A percentile compares a stretch with the other conserved stretches of the same genome.
Conservation (phyloP, 179 eudicot species). For the Beta lomatogona region DNA sequence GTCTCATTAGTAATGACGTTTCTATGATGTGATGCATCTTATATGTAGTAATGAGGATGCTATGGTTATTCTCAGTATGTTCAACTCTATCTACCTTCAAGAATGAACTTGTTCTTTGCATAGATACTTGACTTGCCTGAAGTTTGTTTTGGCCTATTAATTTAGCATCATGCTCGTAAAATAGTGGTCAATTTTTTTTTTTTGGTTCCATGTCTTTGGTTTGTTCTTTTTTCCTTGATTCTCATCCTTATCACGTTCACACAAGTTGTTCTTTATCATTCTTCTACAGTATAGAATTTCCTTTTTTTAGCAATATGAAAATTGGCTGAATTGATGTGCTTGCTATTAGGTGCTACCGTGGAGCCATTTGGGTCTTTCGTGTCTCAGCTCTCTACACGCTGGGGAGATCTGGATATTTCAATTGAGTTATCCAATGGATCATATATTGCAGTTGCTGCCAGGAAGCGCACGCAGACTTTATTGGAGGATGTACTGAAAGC, state of each 20-base stretch:
- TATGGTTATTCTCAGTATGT: not conserved
- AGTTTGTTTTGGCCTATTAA: not conserved
- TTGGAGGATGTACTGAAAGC: slow-evolving; percentile 62
- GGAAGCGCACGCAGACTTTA: slow-evolving; percentile 63
- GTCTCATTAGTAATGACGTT: not conserved
- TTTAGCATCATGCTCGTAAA: not conserved
- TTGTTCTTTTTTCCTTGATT: not conserved
- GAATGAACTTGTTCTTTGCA: not conserved
- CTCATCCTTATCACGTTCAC: slow-evolving; percentile 4
- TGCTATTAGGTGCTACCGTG: slow-evolving; percentile 85
- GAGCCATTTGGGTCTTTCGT: slow-evolving; percentile 97
- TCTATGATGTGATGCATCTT: not conserved
- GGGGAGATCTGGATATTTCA: slow-evolving; percentile 96
- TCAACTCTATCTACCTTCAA: not conserved
- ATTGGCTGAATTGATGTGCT: not conserved
- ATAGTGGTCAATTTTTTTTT: not conserved
- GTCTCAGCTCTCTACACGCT: slow-evolving; percentile 83
- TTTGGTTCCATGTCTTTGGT: not conserved
- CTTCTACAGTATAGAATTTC: not conserved
- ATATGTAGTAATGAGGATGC: not conserved
- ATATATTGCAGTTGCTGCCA: slow-evolving; percentile 62
- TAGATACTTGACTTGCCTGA: too few species aligned
- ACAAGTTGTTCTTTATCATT: not conserved
- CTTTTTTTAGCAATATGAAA: not conserved
- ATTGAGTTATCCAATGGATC: slow-evolving; percentile 74